phyloP scores from a whole-genome alignment of 306 rosid genomes.

The Calophaca sinica region DNA sequence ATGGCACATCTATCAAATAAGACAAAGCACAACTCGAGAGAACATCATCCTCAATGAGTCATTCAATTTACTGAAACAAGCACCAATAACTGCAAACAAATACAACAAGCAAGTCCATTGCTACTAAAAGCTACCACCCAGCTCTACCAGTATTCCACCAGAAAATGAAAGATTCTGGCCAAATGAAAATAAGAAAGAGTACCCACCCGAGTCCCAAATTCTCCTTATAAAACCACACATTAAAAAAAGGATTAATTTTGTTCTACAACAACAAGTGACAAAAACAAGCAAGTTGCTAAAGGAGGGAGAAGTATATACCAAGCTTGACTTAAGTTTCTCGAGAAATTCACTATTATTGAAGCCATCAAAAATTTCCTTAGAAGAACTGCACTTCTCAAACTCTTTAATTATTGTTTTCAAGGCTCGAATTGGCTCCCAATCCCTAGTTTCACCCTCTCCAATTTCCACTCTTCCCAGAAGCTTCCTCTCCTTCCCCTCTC shows the following conservation, averaged over 20 bases:
- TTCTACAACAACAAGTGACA: not conserved
- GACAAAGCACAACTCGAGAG: no score
- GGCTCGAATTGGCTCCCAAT: constrained; percentile 94
- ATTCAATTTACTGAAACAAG: constrained; percentile 23
- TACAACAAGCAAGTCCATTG: constrained; percentile 14
- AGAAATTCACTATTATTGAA: constrained; percentile 86
- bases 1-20: no score
- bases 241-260: not conserved
- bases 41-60: constrained; percentile 41
- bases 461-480: constrained; percentile 86
- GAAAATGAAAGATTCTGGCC: not conserved
- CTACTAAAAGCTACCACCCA: constrained; percentile 21
- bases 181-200: not conserved
- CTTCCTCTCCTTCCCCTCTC: constrained; percentile 64
- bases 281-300: not conserved
- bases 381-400: constrained; percentile 81
- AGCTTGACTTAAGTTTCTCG: constrained; percentile 85
- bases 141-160: not conserved
- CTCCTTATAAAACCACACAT: not conserved
- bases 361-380: constrained; percentile 67
- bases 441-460: constrained; percentile 64
- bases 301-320: constrained; percentile 52
- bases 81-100: constrained; percentile 17
- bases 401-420: constrained; percentile 81
- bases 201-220: constrained; percentile 17